Percentiles rank a stretch among this genome's conserved stretches.
Conservation (phyloP, 176 grass and related monocot genomes). For the Carex parvula region DNA sequence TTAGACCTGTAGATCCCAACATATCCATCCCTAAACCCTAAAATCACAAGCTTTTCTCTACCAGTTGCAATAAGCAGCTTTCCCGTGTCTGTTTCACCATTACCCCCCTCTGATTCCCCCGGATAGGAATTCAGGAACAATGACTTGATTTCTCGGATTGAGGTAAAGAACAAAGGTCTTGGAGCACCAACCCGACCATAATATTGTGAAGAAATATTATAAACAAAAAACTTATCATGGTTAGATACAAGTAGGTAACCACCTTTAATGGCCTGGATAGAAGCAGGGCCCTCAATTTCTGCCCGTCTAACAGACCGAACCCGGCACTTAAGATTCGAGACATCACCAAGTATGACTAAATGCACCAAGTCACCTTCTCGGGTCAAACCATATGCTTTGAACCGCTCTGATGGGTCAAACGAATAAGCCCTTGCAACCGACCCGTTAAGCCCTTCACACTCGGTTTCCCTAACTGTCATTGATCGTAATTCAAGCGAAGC, state of each 20-base stretch:
- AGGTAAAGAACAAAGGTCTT: conserved; percentile 45
- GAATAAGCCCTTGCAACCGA: conserved; percentile 63
- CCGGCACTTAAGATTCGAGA: conserved; percentile 79
- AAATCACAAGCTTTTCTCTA: conserved; percentile 76
- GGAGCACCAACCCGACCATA: conserved; percentile 73
- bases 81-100: conserved; percentile 17
- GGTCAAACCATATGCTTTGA: conserved; percentile 87
- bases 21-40: conserved; percentile 76
- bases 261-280: conserved; percentile 75
- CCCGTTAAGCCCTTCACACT: conserved; percentile 70
- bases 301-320: conserved; percentile 62
- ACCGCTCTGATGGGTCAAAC: conserved; percentile 77
- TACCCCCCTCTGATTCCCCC: neutral
- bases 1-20: conserved; percentile 72
- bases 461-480: conserved; percentile 71
- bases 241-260: conserved; percentile 64
- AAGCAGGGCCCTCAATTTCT: conserved; percentile 51
- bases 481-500: conserved; percentile 77
- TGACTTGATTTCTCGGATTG: conserved; percentile 75
- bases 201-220: conserved; percentile 90
- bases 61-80: conserved; percentile 64
- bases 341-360: conserved; percentile 75
- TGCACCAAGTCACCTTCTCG: conserved; percentile 69
- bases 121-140: conserved; percentile 46
- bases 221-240: conserved; percentile 71